Evolutionary conservation across 306 rosid species (phyloP), one percentile per base, ranked within the genome.

Genomic region (Trifolium dubium): DNA sequence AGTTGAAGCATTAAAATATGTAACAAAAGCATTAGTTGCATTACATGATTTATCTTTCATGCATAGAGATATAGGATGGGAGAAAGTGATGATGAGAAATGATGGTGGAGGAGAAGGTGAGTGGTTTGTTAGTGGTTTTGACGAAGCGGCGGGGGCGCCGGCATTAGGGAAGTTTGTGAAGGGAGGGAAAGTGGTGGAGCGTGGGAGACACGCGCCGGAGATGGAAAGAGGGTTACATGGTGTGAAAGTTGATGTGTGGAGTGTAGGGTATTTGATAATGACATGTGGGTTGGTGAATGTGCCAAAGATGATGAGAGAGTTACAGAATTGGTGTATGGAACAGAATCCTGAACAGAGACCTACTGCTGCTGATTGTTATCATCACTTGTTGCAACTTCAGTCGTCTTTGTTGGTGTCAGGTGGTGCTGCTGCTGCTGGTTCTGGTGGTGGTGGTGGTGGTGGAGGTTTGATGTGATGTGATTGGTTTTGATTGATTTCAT

Each of bases 201-300:
- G 89, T 79, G 93, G 78, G 2, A 80, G 62, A 0, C 83, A 87
- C 75, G 96, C 99, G 49, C 97, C 99, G 44, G 99, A 94, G 80
- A 86, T 90, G 96, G 97, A 79, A 56, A 82, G 99, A 30, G 96
- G 92, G 1, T 46, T 94, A 80, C 99, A 94, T 77, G 92, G 96
- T 4, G 97, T 94, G 76, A 94, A 94, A 72, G 99, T 92, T 76
- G 99, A 94, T 73, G 91, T 94, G 62, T 94, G 97, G 97, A 96
- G 97, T 0, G 83, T 94, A 12, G 99, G 99, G 62, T 39, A 87
- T 17, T 60, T 94, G 85, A 88, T 92, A 56, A 84, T 78, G 81
- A 88, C 87, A 9, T 76, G 99, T 39, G 97, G 96, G 51, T 47
- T 56, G 74, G 58, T 54, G 9, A 85, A 81, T 31, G 75, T 89